These are phyloP conservation scores for Alopecurus myosuroides DNA, from an alignment of 176 grass and related monocot species.

Conservation along the genomic window DNA sequence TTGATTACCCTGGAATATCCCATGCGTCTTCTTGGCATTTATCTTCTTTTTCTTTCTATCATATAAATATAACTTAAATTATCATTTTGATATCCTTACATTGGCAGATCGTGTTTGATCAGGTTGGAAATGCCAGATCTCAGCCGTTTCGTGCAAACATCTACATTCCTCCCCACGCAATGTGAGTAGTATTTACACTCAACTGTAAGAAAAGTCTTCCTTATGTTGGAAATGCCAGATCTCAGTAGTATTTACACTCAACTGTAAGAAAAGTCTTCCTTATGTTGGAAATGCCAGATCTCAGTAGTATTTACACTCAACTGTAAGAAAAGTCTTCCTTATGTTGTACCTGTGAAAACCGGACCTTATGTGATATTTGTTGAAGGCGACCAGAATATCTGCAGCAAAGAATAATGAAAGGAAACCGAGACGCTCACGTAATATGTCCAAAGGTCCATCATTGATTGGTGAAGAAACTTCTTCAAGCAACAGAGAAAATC, in stretches of 20 bases:
- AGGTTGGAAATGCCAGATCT: constrained; percentile 20
- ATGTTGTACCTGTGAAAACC: not conserved
- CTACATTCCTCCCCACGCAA: not conserved
- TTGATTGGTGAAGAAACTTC: constrained; percentile 25
- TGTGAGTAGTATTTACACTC: not conserved
- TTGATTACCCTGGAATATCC: not conserved
- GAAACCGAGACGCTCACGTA: constrained; percentile 21
- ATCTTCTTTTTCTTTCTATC: not conserved
- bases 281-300: no score
- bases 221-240: no score
- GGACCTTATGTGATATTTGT: not conserved
- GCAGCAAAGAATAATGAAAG: constrained; percentile 39
- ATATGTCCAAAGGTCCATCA: constrained; percentile 20
- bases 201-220: not conserved
- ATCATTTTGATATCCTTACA: constrained; percentile 26
- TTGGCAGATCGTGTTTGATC: constrained; percentile 34
- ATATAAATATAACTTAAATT: not conserved
- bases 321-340: not conserved
- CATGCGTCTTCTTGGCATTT: not conserved
- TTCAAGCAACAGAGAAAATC: not conserved
- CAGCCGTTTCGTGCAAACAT: not conserved
- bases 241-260: not conserved
- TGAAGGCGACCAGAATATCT: constrained; percentile 51
- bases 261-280: not conserved
- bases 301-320: not conserved